Percentiles rank a stretch among this genome's conserved stretches.
Evolutionary conservation across 139 green algal genomes (phyloP).

Genomic region (Diplosphaera chodatii): DNA sequence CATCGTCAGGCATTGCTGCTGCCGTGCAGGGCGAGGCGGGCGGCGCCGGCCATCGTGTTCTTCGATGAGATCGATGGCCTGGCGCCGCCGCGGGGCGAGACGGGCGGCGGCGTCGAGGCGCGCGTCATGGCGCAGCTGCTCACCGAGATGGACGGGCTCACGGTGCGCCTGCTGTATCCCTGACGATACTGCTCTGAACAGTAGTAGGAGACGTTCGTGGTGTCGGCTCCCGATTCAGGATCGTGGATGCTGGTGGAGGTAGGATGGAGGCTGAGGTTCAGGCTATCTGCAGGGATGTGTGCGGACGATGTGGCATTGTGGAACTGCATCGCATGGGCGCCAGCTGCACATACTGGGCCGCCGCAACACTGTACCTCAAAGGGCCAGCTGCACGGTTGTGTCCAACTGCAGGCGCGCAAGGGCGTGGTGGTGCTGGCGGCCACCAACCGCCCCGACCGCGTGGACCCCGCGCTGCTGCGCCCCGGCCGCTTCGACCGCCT

Average conservation of each 20-base stretch:
- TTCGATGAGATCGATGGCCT: constrained; percentile 66
- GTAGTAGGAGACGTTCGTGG: too few species aligned
- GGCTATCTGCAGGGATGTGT: too few species aligned
- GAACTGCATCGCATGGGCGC: too few species aligned
- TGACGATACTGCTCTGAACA: too few species aligned
- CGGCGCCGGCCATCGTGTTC: constrained; percentile 56
- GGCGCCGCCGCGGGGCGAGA: constrained; percentile 7
- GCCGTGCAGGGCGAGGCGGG: constrained; percentile 26
- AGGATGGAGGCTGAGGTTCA: too few species aligned
- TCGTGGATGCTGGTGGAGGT: too few species aligned
- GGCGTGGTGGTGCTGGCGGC: constrained; percentile 57
- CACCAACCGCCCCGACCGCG: constrained; percentile 64
- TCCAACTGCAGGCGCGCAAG: constrained; percentile 7
- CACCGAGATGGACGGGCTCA: constrained; percentile 82
- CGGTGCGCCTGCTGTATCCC: constrained; percentile 1
- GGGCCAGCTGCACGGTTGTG: not conserved
- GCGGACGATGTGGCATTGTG: too few species aligned
- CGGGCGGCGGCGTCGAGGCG: constrained; percentile 21
- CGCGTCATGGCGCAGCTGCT: constrained; percentile 83
- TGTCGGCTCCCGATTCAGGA: too few species aligned
- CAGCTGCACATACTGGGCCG: not conserved
- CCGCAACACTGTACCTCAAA: too few species aligned
- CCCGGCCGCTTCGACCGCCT: constrained; percentile 60
- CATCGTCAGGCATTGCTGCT: too few species aligned
- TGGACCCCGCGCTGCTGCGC: constrained; percentile 63